A percentile compares a stretch with the other conserved stretches of the same genome.
Conservation (phyloP, 306 rosid genomes). For the Begonia peltatifolia region DNA sequence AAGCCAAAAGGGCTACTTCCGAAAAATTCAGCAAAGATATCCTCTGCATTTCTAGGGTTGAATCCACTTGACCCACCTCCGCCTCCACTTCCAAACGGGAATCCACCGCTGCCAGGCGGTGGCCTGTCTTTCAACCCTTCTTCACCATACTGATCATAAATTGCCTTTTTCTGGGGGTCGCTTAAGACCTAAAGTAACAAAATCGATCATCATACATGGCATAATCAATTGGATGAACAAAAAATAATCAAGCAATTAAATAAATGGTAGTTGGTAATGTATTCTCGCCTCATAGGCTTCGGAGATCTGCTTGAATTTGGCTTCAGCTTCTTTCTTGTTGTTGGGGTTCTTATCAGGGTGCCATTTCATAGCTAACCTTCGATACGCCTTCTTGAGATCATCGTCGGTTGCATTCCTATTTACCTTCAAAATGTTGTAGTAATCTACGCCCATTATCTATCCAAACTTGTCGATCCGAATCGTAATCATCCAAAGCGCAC, state of each 20-base stretch:
- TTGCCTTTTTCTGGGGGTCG: slow-evolving; percentile 56
- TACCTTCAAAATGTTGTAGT: slow-evolving; percentile 69
- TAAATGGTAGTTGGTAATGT: neutral
- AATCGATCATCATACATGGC: neutral
- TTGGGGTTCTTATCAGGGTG: slow-evolving; percentile 94
- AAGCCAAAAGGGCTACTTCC: slow-evolving; percentile 87
- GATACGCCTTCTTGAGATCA: slow-evolving; percentile 78
- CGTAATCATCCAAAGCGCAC: no score
- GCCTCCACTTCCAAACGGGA: slow-evolving; percentile 24
- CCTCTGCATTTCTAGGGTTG: slow-evolving; percentile 86
- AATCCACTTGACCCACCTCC: slow-evolving; percentile 45
- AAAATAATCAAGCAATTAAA: neutral
- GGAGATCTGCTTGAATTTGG: slow-evolving; percentile 91
- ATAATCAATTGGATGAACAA: neutral
- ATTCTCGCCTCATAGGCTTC: slow-evolving; percentile 80
- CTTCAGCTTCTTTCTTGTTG: slow-evolving; percentile 81
- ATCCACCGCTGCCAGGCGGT: slow-evolving; percentile 39
- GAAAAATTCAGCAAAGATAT: slow-evolving; percentile 91
- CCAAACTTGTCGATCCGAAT: neutral
- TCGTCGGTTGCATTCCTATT: slow-evolving; percentile 65
- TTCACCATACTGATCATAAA: slow-evolving; percentile 83
- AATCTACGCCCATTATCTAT: slow-evolving; percentile 68
- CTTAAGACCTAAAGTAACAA: slow-evolving; percentile 63
- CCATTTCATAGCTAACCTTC: slow-evolving; percentile 96
- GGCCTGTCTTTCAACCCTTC: slow-evolving; percentile 86